Percentiles rank a stretch among this genome's conserved stretches.
Evolutionary conservation across 306 rosid genomes (phyloP).

Genomic region (Quercus aquifolioides): DNA sequence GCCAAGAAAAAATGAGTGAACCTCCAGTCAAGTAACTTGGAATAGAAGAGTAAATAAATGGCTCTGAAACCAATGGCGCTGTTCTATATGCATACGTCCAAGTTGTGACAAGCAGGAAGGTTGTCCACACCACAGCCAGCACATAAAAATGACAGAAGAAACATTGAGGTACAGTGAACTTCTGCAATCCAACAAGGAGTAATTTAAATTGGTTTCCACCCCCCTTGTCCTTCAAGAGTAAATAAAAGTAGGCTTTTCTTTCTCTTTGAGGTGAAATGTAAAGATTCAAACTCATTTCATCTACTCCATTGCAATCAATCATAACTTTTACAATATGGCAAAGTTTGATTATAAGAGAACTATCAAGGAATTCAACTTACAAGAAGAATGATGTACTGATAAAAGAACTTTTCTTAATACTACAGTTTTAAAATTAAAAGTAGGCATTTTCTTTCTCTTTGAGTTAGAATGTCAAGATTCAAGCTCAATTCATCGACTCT

Average conservation of each 20-base stretch:
- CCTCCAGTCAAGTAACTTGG: conserved; percentile 67
- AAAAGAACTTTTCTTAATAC: too few relatives aligned
- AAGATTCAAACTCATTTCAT: too few relatives aligned
- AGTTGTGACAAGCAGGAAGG: conserved; percentile 62
- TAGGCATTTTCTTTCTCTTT: neutral
- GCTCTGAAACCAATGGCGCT: conserved; percentile 44
- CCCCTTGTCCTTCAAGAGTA: neutral
- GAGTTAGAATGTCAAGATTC: neutral
- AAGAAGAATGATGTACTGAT: too few relatives aligned
- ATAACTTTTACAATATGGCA: too few relatives aligned
- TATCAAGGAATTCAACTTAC: too few relatives aligned
- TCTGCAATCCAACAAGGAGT: conserved; percentile 39
- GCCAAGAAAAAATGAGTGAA: conserved; percentile 40
- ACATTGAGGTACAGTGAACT: conserved; percentile 75
- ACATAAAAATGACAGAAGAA: conserved; percentile 73
- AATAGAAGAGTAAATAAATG: conserved; percentile 47
- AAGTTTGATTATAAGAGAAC: too few relatives aligned
- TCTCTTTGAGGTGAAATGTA: neutral
- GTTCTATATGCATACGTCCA: conserved; percentile 61
- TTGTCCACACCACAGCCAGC: conserved; percentile 71
- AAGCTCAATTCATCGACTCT: neutral
- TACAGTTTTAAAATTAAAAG: neutral
- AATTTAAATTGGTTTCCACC: neutral
- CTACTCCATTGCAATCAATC: too few relatives aligned
- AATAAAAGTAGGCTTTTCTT: neutral